Evolutionary conservation across 805 yeast species (phyloP).

Genomic region (Candida tallmaniae): DNA sequence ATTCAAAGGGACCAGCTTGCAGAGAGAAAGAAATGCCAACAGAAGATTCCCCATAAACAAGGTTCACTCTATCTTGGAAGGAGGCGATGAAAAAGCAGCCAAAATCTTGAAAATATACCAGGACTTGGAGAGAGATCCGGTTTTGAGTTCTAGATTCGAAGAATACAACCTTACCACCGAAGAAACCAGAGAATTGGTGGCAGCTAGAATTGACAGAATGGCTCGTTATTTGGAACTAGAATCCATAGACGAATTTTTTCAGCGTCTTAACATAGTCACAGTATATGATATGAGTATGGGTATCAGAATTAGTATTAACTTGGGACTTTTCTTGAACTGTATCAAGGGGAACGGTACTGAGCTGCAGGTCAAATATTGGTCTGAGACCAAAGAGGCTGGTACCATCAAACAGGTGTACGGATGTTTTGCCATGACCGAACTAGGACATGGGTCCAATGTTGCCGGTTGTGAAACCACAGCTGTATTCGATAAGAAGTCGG

Average conservation of each 20-base stretch:
- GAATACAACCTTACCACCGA: slow-evolving; percentile 31
- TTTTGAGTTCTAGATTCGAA: slow-evolving; percentile 23
- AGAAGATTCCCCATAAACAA: slow-evolving; percentile 23
- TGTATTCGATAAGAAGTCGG: slow-evolving; percentile 58
- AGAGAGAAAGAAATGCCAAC: no score
- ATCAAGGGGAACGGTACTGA: slow-evolving; percentile 39
- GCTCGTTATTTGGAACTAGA: slow-evolving; percentile 34
- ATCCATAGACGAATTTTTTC: slow-evolving; percentile 24
- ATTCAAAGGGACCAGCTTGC: no score
- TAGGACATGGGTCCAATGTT: slow-evolving; percentile 92
- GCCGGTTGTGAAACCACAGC: slow-evolving; percentile 94
- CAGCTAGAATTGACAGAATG: slow-evolving; percentile 31
- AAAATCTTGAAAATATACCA: slow-evolving; percentile 25
- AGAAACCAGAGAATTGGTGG: slow-evolving; percentile 29
- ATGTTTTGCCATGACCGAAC: slow-evolving; percentile 90
- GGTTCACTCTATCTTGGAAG: slow-evolving; percentile 36
- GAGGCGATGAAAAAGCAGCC: slow-evolving; percentile 27
- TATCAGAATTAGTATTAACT: slow-evolving; percentile 34
- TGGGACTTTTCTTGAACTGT: slow-evolving; percentile 37
- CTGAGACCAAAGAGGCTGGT: slow-evolving; percentile 28
- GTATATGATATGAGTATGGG: slow-evolving; percentile 36
- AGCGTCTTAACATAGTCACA: slow-evolving; percentile 32
- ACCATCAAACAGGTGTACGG: slow-evolving; percentile 51
- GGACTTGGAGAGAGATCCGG: slow-evolving; percentile 36
- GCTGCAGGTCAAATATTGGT: slow-evolving; percentile 36